Evolutionary conservation across 2,329 filamentous ascomycete genomes (phyloP).

Genomic region (Cordyceps militaris): DNA sequence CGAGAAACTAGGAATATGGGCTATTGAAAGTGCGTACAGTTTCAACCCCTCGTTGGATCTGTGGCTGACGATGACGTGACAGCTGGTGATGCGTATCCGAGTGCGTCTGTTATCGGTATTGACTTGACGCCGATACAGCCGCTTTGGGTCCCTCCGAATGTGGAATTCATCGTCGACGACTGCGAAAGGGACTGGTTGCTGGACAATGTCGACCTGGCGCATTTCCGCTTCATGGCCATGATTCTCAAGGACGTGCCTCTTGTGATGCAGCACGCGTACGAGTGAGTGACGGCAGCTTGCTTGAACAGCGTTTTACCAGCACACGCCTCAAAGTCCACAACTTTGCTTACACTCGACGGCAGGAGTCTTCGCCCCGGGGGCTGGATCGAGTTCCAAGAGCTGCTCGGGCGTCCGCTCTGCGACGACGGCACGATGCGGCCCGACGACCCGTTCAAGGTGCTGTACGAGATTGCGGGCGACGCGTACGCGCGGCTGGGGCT

Average conservation of each 20-base stretch:
- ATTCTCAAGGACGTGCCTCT: conserved; percentile 44
- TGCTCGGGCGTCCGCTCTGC: conserved; percentile 33
- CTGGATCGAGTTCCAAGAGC: conserved; percentile 45
- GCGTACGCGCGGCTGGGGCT: conserved; percentile 32
- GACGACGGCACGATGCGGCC: conserved; percentile 38
- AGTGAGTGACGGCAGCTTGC: conserved; percentile 20
- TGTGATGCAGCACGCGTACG: conserved; percentile 35
- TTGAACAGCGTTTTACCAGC: not conserved
- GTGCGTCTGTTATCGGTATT: conserved; percentile 33
- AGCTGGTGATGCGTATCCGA: conserved; percentile 37
- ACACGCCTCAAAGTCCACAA: not conserved
- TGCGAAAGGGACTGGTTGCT: conserved; percentile 49
- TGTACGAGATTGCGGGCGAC: conserved; percentile 25
- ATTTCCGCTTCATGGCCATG: conserved; percentile 42
- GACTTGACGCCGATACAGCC: conserved; percentile 42
- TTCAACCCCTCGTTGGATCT: not conserved
- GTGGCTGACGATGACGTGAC: not conserved
- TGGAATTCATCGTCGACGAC: conserved; percentile 57
- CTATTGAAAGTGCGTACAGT: conserved; percentile 36
- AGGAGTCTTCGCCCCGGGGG: conserved; percentile 29
- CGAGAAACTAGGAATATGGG: conserved; percentile 39
- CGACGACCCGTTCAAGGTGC: conserved; percentile 31
- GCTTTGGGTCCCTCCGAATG: conserved; percentile 48
- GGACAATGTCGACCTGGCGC: conserved; percentile 51
- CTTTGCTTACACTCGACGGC: not conserved